These are phyloP conservation scores for Opeltia flavorubescens DNA, from an alignment of 495 filamentous ascomycete genomes.

Conservation along the genomic window DNA sequence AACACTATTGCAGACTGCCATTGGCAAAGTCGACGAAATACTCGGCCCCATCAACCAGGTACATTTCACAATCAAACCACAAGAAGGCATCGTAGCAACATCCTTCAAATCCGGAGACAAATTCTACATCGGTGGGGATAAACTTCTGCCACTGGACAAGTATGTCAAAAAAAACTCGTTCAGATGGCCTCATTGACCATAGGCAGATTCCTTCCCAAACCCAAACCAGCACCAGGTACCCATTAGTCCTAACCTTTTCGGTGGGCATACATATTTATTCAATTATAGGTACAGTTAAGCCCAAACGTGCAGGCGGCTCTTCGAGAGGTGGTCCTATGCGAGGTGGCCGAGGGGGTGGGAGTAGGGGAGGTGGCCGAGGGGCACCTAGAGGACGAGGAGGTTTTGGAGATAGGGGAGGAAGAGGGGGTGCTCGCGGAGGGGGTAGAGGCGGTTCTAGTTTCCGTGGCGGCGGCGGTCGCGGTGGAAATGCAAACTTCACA, in stretches of 20 bases:
- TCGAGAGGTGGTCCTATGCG: constrained; percentile 32
- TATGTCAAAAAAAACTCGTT: constrained; percentile 16
- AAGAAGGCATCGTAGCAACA: constrained; percentile 84
- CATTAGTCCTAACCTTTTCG: constrained; percentile 22
- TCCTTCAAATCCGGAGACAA: constrained; percentile 95
- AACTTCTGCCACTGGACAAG: constrained; percentile 85
- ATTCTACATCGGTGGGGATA: constrained; percentile 89
- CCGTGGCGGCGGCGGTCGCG: constrained; percentile 13
- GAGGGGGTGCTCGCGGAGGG: constrained; percentile 28
- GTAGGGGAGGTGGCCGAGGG: constrained; percentile 30
- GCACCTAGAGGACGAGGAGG: constrained; percentile 27
- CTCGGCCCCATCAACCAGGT: constrained; percentile 92
- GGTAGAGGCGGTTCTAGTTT: constrained; percentile 23
- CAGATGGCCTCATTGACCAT: constrained; percentile 2
- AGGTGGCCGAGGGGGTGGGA: constrained; percentile 27
- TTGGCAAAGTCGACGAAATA: constrained; percentile 49
- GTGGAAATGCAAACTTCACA: constrained; percentile 15
- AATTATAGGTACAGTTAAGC: constrained; percentile 36
- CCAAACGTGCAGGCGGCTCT: constrained; percentile 44
- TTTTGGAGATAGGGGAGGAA: constrained; percentile 21
- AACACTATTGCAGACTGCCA: constrained; percentile 29
- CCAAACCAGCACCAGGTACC: constrained; percentile 68
- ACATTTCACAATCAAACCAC: constrained; percentile 94
- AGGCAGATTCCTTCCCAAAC: constrained; percentile 76
- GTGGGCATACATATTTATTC: constrained; percentile 18